These are phyloP conservation scores for Eruca vesicaria DNA, from an alignment of 441 rosid species.

Conservation along the genomic window DNA sequence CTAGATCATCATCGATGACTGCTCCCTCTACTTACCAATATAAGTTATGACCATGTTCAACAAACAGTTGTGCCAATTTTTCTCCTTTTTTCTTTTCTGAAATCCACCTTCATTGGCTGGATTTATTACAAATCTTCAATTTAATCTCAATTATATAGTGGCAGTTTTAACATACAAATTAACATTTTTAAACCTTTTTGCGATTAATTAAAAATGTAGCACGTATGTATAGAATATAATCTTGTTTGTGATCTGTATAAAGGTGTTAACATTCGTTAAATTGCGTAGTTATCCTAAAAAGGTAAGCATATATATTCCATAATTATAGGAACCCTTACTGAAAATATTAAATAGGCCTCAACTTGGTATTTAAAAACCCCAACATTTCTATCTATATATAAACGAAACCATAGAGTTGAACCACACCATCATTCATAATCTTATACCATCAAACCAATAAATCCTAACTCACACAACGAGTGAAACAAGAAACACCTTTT, in stretches of 20 bases:
- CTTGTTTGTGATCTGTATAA: neutral
- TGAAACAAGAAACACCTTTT: neutral
- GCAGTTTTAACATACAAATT: neutral
- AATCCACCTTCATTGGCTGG: too few relatives aligned
- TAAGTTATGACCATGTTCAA: too few relatives aligned
- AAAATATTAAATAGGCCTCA: neutral
- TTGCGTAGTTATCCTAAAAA: neutral
- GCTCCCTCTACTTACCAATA: too few relatives aligned
- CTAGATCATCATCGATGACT: too few relatives aligned
- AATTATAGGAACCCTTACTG: neutral
- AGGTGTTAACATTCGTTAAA: neutral
- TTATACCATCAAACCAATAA: neutral
- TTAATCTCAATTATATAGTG: too few relatives aligned
- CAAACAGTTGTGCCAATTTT: too few relatives aligned
- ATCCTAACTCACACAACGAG: neutral
- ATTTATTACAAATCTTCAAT: too few relatives aligned
- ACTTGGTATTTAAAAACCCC: neutral
- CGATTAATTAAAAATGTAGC: neutral
- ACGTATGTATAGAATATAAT: neutral
- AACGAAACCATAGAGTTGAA: neutral
- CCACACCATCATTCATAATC: neutral
- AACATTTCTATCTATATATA: constrained; percentile 18
- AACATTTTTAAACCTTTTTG: neutral
- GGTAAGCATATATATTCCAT: neutral
- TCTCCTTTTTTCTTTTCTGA: too few relatives aligned